A percentile compares a stretch with the other conserved stretches of the same genome.
These are phyloP conservation scores for Alternaria metachromatica DNA, from an alignment of 2,329 filamentous ascomycete genomes.

Conservation along the genomic window DNA sequence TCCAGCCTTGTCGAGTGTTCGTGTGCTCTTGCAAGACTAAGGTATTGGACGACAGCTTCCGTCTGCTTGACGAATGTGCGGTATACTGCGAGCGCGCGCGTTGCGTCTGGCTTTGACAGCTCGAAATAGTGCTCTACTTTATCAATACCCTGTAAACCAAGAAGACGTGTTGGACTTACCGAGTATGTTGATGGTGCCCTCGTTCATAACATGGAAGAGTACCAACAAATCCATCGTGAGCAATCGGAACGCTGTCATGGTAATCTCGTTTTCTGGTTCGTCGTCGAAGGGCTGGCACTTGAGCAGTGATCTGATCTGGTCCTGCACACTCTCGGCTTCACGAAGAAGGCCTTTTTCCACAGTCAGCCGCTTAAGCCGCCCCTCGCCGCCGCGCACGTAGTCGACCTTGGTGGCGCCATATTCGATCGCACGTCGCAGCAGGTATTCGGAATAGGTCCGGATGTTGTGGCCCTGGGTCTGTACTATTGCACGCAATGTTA, in stretches of 20 bases:
- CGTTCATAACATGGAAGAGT: conserved; percentile 93
- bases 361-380: conserved; percentile 80
- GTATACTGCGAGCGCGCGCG: conserved; percentile 90
- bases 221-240: conserved; percentile 88
- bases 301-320: conserved; percentile 82
- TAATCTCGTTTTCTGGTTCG: conserved; percentile 96
- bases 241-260: conserved; percentile 88
- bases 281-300: conserved; percentile 91
- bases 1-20: conserved; percentile 91
- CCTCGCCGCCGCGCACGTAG: conserved; percentile 84
- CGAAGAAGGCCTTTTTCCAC: conserved; percentile 92
- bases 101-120: conserved; percentile 93
- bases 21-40: conserved; percentile 85
- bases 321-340: conserved; percentile 89
- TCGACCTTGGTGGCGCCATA: conserved; percentile 86
- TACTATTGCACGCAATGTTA: conserved; percentile 66
- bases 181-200: conserved; percentile 95
- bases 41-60: conserved; percentile 88
- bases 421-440: conserved; percentile 80
- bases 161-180: conserved; percentile 61
- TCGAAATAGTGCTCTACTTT: conserved; percentile 90
- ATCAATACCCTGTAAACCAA: conserved; percentile 21
- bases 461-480: conserved; percentile 97
- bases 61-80: conserved; percentile 91
- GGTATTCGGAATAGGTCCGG: conserved; percentile 85